Evolutionary conservation across 1,284 basidiomycete genomes (phyloP), one percentile per base, ranked within the genome.

Genomic region (Peniophora sp.): DNA sequence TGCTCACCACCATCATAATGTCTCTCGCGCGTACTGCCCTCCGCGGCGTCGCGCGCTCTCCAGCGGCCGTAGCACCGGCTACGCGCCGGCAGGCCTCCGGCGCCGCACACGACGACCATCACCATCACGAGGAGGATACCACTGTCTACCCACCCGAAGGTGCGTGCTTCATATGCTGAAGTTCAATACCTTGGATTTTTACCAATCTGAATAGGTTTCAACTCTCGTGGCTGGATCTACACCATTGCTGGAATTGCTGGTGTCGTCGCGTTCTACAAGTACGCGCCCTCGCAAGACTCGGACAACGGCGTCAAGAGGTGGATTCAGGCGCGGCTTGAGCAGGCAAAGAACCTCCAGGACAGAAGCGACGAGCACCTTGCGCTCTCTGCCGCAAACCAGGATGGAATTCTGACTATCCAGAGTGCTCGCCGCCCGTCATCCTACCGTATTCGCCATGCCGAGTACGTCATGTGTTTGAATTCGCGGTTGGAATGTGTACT

Each of bases 371-470:
- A 75, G 53, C 81, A 87, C 61, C 70, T 85, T 3, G 64, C 72
- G 14, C 65, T 76, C 55, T 69, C 74, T 32, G 69, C 74, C 39
- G 65, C 74, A 41, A 63, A 62, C 25, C 72, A 78, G 24, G 70
- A 78, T 45, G 65, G 72, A 3, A 69, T 58, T 43, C 58, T 76
- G 34, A 59, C 83, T 38, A 63, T 81, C 22, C 67, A 68, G 45
- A 70, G 70, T 55, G 82, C 83, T 22, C 69, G 73, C 59, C 69
- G 64, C 46, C 76, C 83, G 1, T 64, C 62, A 2, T 71, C 83
- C 22, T 77, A 81, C 61, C 75, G 83, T 43, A 80, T 76, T 62
- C 74, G 81, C 56, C 84, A 78, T 62, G 81, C 84, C 52, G 79
- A 85, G 87, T 89, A 59, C 68, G 85, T 76, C 9, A 3, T 47